A percentile compares a stretch with the other conserved stretches of the same genome.
phyloP scores from a whole-genome alignment of 495 filamentous ascomycete genomes.

The Neurospora africana region DNA sequence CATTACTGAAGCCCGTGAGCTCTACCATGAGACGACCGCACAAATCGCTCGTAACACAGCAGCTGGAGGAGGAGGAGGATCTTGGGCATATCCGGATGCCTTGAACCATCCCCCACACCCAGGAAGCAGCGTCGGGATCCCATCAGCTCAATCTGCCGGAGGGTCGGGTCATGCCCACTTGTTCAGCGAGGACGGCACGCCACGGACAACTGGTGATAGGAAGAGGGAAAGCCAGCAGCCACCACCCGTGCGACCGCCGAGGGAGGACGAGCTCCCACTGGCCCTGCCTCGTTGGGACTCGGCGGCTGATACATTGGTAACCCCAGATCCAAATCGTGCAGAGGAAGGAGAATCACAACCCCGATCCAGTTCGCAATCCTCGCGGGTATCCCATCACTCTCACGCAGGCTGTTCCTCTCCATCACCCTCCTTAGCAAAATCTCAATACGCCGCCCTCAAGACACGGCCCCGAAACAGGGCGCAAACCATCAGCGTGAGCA shows the following conservation, averaged over 20 bases:
- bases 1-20: conserved; percentile 1
- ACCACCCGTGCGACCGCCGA: conserved; percentile 1
- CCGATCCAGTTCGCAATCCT: not conserved
- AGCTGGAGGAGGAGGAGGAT: not conserved
- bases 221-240: not conserved
- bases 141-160: not conserved
- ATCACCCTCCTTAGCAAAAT: not conserved
- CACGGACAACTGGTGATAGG: not conserved
- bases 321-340: not conserved
- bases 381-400: not conserved
- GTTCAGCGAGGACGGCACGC: not conserved
- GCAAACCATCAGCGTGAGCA: not conserved
- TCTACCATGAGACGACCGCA: conserved; percentile 15
- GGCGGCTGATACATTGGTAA: not conserved
- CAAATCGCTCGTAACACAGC: conserved; percentile 8
- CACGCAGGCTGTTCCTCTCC: not conserved
- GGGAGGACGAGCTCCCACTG: not conserved
- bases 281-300: not conserved
- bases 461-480: not conserved
- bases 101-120: not conserved
- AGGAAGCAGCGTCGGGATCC: not conserved
- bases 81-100: not conserved
- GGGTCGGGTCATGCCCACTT: not conserved
- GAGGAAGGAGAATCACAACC: not conserved
- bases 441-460: not conserved